Percentiles rank a stretch among this genome's conserved stretches.
These are phyloP conservation scores for Peribolospora baueri DNA, from an alignment of 768 basidiomycete genomes.

Conservation along the genomic window DNA sequence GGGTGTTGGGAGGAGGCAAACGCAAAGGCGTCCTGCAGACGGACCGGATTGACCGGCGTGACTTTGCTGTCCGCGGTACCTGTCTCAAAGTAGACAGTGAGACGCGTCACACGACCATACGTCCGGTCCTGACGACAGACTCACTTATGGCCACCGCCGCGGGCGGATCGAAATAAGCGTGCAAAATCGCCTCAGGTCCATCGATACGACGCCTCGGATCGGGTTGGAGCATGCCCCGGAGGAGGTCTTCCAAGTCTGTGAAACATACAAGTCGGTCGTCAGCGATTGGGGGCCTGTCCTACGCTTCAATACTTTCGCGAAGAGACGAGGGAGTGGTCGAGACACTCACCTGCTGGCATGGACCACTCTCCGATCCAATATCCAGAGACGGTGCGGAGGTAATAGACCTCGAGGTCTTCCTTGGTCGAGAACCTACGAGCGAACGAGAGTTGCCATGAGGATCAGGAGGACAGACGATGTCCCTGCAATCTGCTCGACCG, in stretches of 20 bases:
- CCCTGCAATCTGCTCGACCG: conserved; percentile 52
- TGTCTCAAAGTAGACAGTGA: too few relatives aligned
- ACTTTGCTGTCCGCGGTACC: too few relatives aligned
- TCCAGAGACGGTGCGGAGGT: conserved; percentile 28
- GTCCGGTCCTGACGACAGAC: too few relatives aligned
- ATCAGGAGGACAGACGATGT: conserved; percentile 18
- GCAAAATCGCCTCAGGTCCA: too few relatives aligned
- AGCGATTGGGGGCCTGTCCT: neutral
- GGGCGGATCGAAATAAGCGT: too few relatives aligned
- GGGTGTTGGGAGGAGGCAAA: too few relatives aligned
- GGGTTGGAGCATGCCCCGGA: conserved; percentile 11
- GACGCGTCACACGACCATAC: too few relatives aligned
- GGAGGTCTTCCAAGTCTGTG: conserved; percentile 8
- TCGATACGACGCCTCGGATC: neutral
- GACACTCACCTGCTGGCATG: conserved; percentile 2
- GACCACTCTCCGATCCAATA: neutral
- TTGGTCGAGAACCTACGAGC: conserved; percentile 33
- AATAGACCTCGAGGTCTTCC: conserved; percentile 65
- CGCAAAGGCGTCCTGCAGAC: too few relatives aligned
- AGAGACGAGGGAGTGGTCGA: conserved; percentile 6
- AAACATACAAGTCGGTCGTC: neutral
- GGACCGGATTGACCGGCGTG: too few relatives aligned
- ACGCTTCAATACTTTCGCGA: conserved; percentile 6
- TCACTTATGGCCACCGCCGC: too few relatives aligned
- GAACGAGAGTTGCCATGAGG: neutral